Conservation (phyloP, 2,329 filamentous ascomycete genomes). For the Mycosphaerella sp. region DNA sequence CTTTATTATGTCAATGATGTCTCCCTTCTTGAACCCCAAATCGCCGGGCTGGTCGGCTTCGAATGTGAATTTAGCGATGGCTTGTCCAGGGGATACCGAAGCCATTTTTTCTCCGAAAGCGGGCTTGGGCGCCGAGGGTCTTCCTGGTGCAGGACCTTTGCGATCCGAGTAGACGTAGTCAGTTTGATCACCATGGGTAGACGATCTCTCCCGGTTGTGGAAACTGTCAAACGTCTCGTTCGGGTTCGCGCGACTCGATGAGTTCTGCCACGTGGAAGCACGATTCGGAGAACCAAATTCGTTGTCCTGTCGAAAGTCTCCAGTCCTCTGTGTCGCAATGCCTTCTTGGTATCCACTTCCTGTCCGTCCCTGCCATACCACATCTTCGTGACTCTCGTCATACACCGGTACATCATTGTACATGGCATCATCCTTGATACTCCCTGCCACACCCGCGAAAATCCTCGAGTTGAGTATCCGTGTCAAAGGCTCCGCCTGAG, state of each 20-base stretch:
- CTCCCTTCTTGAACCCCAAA: constrained; percentile 93
- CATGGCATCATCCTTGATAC: constrained; percentile 51
- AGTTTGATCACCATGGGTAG: constrained; percentile 40
- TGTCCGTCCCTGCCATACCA: constrained; percentile 72
- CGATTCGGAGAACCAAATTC: constrained; percentile 52
- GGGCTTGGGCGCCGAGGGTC: constrained; percentile 85
- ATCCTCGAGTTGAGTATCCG: constrained; percentile 74
- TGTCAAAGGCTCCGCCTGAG: constrained; percentile 78
- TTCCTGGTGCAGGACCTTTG: constrained; percentile 54
- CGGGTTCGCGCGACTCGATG: constrained; percentile 57
- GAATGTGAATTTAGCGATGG: constrained; percentile 86
- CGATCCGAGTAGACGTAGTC: constrained; percentile 53
- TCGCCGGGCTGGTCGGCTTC: constrained; percentile 91
- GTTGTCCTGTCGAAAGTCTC: constrained; percentile 35
- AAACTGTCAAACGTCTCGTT: constrained; percentile 46
- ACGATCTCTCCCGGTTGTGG: constrained; percentile 29
- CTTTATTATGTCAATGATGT: constrained; percentile 90
- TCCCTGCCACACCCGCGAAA: constrained; percentile 62
- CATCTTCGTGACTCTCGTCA: constrained; percentile 72
- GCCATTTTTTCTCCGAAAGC: constrained; percentile 66
- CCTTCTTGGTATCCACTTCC: constrained; percentile 68
- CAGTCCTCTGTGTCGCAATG: constrained; percentile 46
- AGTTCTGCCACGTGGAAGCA: constrained; percentile 66
- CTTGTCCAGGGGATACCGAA: constrained; percentile 64
- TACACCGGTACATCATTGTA: constrained; percentile 95